These are phyloP conservation scores for Durusdinium trenchii DNA, from an alignment of 73 alveolate genomes.

Conservation along the genomic window DNA sequence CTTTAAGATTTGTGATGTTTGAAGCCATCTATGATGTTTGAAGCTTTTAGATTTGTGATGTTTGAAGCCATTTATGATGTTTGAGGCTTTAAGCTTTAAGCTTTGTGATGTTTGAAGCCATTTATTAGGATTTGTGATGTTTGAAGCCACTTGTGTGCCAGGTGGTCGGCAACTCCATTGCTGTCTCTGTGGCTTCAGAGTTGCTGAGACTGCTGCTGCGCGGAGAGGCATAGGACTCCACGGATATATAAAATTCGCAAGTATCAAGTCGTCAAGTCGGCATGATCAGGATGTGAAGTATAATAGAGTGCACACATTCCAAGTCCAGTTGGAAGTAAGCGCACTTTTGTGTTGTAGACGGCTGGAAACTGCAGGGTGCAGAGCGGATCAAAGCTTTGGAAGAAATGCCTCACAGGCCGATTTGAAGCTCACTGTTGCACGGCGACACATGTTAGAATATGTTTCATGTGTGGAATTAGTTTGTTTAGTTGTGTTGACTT, in stretches of 20 bases:
- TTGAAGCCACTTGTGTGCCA: background rate
- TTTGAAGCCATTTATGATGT: too few species aligned
- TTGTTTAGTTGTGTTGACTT: too few species aligned
- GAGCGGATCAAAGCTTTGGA: slow-evolving; percentile 13
- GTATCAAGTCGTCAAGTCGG: too few species aligned
- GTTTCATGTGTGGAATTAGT: too few species aligned
- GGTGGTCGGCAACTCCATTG: slow-evolving; percentile 93
- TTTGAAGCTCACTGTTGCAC: background rate
- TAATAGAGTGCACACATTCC: too few species aligned
- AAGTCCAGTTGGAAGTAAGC: too few species aligned
- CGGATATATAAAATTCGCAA: too few species aligned
- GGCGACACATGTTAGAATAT: background rate
- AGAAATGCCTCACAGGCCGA: background rate
- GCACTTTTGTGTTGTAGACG: too few species aligned
- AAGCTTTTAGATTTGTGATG: too few species aligned
- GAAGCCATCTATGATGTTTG: background rate
- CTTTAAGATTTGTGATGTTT: background rate
- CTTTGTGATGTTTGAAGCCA: background rate
- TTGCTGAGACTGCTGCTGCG: slow-evolving; percentile 43
- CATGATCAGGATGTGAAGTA: too few species aligned
- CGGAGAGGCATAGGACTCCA: slow-evolving; percentile 7
- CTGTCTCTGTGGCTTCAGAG: slow-evolving; percentile 68
- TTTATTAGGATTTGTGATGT: background rate
- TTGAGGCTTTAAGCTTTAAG: background rate
- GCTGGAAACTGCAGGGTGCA: background rate